These are phyloP conservation scores for Didymella pinodella DNA, from an alignment of 2,329 filamentous ascomycete species.

Conservation along the genomic window DNA sequence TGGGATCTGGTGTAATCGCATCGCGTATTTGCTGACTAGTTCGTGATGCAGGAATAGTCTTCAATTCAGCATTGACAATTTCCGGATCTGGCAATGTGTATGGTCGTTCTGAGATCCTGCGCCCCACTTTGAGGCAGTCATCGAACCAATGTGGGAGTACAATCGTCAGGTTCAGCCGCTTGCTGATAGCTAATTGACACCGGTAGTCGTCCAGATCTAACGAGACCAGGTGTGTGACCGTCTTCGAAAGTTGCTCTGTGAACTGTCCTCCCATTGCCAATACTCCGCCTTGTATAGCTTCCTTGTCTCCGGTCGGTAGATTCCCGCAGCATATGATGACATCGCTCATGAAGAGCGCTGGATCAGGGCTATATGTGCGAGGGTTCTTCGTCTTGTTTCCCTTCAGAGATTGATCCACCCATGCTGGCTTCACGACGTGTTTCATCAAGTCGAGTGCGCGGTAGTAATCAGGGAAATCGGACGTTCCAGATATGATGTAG, in stretches of 20 bases:
- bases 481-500: constrained; percentile 76
- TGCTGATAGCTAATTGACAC: constrained; percentile 68
- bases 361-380: constrained; percentile 88
- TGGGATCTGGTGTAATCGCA: constrained; percentile 45
- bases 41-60: constrained; percentile 55
- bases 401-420: constrained; percentile 76
- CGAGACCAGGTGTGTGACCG: constrained; percentile 89
- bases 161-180: constrained; percentile 76
- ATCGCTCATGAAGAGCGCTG: constrained; percentile 86
- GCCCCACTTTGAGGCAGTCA: constrained; percentile 91
- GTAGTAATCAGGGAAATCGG: constrained; percentile 90
- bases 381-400: constrained; percentile 77
- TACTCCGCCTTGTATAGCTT: constrained; percentile 89
- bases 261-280: constrained; percentile 89
- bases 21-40: constrained; percentile 51
- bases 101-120: constrained; percentile 85
- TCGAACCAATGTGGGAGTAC: constrained; percentile 98
- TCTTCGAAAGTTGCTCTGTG: constrained; percentile 71
- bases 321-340: constrained; percentile 84
- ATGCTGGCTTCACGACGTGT: constrained; percentile 81
- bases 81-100: constrained; percentile 88
- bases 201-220: constrained; percentile 78
- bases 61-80: constrained; percentile 62
- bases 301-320: constrained; percentile 84
- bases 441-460: constrained; percentile 78